Evolutionary conservation across 2,329 filamentous ascomycete genomes (phyloP).

Genomic region (Pyrenochaeta sp.): DNA sequence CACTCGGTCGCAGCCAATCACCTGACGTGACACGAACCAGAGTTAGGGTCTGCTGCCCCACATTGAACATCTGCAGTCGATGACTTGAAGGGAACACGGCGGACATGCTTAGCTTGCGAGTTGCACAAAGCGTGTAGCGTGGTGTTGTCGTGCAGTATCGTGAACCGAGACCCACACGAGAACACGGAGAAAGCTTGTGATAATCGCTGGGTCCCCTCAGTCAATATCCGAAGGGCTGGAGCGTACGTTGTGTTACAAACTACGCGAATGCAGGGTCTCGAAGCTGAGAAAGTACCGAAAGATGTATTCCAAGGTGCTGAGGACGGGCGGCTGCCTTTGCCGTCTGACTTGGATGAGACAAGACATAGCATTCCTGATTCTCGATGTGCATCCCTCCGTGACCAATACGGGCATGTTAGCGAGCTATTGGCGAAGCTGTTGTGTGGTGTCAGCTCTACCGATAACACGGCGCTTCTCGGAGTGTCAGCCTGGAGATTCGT

Average conservation of each 20-base stretch:
- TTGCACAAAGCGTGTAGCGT: neutral
- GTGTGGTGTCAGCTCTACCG: constrained; percentile 2
- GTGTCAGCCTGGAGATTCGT: neutral
- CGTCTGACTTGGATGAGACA: constrained; percentile 1
- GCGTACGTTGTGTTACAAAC: constrained; percentile 7
- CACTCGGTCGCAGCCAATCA: constrained; percentile 1
- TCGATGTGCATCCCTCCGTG: neutral
- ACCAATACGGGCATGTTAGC: neutral
- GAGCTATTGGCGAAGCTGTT: neutral
- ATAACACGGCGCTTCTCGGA: neutral
- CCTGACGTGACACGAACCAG: constrained; percentile 11
- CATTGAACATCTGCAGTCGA: neutral
- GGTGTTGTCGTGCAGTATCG: constrained; percentile 6
- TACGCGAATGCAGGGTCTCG: constrained; percentile 6
- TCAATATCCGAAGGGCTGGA: constrained; percentile 11
- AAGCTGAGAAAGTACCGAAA: neutral
- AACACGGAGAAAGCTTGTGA: neutral
- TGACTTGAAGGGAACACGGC: constrained; percentile 3
- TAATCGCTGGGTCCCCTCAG: constrained; percentile 19
- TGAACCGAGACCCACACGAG: neutral
- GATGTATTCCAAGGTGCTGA: neutral
- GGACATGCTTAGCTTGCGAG: constrained; percentile 3
- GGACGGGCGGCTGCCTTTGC: neutral
- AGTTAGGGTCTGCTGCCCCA: constrained; percentile 1
- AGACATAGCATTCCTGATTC: neutral